Conservation (phyloP, 2,329 filamentous ascomycete species). For the Sphaerostilbella broomeana region DNA sequence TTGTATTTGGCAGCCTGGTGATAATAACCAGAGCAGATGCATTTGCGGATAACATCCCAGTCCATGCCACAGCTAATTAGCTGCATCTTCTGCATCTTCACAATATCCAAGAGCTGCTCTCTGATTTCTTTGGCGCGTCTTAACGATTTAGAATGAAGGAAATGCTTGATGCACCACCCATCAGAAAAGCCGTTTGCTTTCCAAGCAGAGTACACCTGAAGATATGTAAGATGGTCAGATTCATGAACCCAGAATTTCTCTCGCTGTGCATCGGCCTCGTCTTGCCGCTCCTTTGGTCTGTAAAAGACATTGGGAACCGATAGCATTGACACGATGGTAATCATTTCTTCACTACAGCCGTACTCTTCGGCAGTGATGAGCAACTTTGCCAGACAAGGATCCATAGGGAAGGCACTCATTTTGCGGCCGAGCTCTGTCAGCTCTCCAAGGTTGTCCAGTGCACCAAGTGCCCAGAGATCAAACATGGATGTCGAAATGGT, state of each 20-base stretch:
- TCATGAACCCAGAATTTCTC: constrained; percentile 99
- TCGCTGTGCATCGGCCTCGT: constrained; percentile 89
- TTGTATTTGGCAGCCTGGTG: constrained; percentile 95
- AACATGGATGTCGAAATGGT: constrained; percentile 96
- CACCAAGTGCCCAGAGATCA: constrained; percentile 92
- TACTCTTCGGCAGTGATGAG: constrained; percentile 88
- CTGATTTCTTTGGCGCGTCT: constrained; percentile 89
- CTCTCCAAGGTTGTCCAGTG: constrained; percentile 88
- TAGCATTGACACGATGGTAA: constrained; percentile 96
- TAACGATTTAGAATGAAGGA: constrained; percentile 90
- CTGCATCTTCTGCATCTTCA: constrained; percentile 86
- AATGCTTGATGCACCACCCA: constrained; percentile 87
- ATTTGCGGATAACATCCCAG: constrained; percentile 92
- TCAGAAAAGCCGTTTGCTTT: constrained; percentile 84
- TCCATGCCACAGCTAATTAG: constrained; percentile 88
- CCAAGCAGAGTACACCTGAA: constrained; percentile 96
- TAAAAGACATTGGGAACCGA: constrained; percentile 97
- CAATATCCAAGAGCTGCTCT: constrained; percentile 89
- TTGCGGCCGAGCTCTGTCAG: constrained; percentile 78
- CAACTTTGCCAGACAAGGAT: constrained; percentile 88
- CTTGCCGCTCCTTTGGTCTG: constrained; percentile 89
- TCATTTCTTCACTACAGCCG: constrained; percentile 92
- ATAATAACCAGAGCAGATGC: constrained; percentile 96
- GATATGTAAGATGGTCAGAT: constrained; percentile 89
- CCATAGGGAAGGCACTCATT: constrained; percentile 99